Evolutionary conservation across 106 monocot genomes (phyloP).

Genomic region (Allium cepa): DNA sequence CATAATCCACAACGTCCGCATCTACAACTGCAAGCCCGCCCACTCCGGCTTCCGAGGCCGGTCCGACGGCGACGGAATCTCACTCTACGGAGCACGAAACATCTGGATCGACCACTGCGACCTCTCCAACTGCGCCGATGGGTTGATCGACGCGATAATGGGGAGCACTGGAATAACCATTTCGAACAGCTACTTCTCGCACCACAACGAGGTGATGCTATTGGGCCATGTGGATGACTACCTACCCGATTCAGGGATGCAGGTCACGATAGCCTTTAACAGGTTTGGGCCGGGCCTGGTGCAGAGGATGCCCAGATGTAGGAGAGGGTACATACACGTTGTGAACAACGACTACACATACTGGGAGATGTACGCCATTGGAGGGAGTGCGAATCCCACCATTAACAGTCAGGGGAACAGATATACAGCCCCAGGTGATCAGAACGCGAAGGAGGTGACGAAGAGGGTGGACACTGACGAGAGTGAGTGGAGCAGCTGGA

Average conservation of each 20-base stretch:
- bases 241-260: conserved; percentile 48
- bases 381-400: conserved; percentile 62
- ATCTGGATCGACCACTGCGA: conserved; percentile 71
- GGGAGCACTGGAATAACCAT: conserved; percentile 63
- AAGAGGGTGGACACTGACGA: conserved; percentile 51
- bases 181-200: conserved; percentile 65
- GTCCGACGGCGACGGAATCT: conserved; percentile 69
- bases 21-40: conserved; percentile 50
- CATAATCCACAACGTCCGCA: conserved; percentile 55
- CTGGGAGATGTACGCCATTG: conserved; percentile 81
- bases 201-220: conserved; percentile 77
- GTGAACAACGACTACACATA: conserved; percentile 62
- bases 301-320: conserved; percentile 67
- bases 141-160: conserved; percentile 64
- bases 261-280: conserved; percentile 83
- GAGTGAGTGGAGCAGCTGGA: conserved; percentile 60
- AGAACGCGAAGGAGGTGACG: conserved; percentile 54
- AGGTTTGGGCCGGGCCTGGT: conserved; percentile 47
- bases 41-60: conserved; percentile 27
- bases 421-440: conserved; percentile 38
- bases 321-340: conserved; percentile 54
- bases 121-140: conserved; percentile 53
- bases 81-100: conserved; percentile 30
- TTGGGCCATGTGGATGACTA: conserved; percentile 59
- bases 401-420: conserved; percentile 73